Evolutionary conservation across 805 yeast species (phyloP), one percentile per base, ranked within the genome.

Genomic region (Saccharomycopsis fibuligera): DNA sequence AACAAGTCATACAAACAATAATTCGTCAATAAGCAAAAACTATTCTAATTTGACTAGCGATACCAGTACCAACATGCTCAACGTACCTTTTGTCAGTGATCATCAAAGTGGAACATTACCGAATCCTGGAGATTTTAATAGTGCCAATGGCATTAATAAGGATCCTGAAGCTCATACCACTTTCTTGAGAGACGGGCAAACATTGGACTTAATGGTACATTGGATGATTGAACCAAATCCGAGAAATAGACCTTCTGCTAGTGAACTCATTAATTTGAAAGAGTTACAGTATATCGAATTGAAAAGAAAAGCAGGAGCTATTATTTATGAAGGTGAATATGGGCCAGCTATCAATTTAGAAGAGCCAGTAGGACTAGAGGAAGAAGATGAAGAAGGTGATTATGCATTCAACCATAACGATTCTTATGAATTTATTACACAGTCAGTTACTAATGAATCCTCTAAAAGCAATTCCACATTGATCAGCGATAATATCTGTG

Each of bases 161-260:
- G 31, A 27, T 8, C n/a, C 37, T 5, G 19, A 9, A 33, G 9
- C 37, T 12, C 37, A 33, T 5, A 33, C 9, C 17, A 33, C 37
- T 8, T 33, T 33, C 19, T 16, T 53, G 33, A 72, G 80, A 21
- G 85, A 83, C 62, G 83, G 84, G 14, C 72, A 80, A 45, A 47
- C 87, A 3, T 69, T 93, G 41, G 99, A 93, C 64, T 71, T 72
- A 47, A 65, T 89, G 41, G 98, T 93, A 19, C 78, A 78, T 61
- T 83, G 87, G 79, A 88, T 93, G 97, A 78, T 90, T 50, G 77
- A 79, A 47, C 99, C 98, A 4, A 76, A 78, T 55, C 96, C 96
- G 5, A 71, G 67, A 38, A 75, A 76, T 44, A 71, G 99, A 55
- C 96, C 96, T 10, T 78, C 83, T 4, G 91, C 95, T 0, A 74